Evolutionary conservation across 2,329 filamentous ascomycete genomes (phyloP).

Genomic region (Ceratocystis destructans): DNA sequence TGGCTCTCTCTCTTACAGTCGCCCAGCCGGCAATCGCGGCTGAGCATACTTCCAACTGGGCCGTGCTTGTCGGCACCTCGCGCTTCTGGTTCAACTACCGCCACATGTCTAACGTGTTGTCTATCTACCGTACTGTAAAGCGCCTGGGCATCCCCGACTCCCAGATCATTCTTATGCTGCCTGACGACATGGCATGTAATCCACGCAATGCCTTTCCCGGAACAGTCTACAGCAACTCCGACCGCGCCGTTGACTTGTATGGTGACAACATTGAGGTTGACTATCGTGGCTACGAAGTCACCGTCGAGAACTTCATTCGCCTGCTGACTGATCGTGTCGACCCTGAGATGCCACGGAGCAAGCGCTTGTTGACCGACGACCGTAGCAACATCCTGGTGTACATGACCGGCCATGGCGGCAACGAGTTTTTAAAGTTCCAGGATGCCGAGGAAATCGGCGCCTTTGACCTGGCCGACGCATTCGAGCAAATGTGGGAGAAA

Average conservation of each 20-base stretch:
- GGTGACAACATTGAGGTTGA: constrained; percentile 99
- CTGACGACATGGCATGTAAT: constrained; percentile 99
- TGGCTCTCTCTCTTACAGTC: constrained; percentile 29
- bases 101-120: constrained; percentile 93
- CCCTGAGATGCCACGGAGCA: constrained; percentile 87
- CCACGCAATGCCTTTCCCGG: constrained; percentile 95
- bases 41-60: constrained; percentile 97
- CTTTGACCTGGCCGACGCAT: constrained; percentile 90
- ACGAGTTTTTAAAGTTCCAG: constrained; percentile 97
- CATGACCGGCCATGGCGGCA: constrained; percentile 97
- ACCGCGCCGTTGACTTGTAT: constrained; percentile 88
- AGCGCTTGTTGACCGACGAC: constrained; percentile 85
- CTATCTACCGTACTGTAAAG: constrained; percentile 95
- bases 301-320: constrained; percentile 96
- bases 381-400: constrained; percentile 95
- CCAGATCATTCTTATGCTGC: constrained; percentile 99
- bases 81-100: constrained; percentile 99
- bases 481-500: constrained; percentile 99
- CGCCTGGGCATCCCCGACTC: constrained; percentile 94
- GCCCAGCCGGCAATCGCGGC: constrained; percentile 34
- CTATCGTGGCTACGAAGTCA: constrained; percentile 95
- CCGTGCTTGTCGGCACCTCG: constrained; percentile 94
- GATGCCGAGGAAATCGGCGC: constrained; percentile 95
- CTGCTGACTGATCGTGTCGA: constrained; percentile 87
- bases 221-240: constrained; percentile 96